Percentiles rank a stretch among this genome's conserved stretches.
Conservation (phyloP, 2,329 filamentous ascomycete genomes). For the Fusarium tupiense region DNA sequence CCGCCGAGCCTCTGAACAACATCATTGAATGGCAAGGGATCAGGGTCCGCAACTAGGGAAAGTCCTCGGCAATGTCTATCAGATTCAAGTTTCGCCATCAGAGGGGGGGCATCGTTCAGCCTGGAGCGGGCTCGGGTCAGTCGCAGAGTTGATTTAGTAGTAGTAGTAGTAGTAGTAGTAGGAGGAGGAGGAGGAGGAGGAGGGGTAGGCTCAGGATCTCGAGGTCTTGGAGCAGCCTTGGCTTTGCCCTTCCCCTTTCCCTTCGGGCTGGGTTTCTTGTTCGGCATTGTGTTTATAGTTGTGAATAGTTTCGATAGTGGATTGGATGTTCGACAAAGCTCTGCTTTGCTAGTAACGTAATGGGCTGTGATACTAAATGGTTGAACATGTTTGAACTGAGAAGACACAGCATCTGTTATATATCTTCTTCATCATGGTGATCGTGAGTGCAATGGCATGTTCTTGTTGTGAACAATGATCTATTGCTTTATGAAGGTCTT, state of each 20-base stretch:
- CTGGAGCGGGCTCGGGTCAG: constrained; percentile 37
- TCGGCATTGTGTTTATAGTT: constrained; percentile 13
- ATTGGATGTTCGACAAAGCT: not conserved
- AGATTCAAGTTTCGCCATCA: constrained; percentile 38
- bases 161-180: not conserved
- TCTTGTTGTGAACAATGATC: not conserved
- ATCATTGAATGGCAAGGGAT: constrained; percentile 12
- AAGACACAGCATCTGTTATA: not conserved
- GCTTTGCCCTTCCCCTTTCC: not conserved
- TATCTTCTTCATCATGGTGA: not conserved
- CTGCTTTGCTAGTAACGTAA: not conserved
- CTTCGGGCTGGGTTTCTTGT: not conserved
- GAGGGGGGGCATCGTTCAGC: constrained; percentile 31
- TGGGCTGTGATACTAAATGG: not conserved
- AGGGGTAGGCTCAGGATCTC: not conserved
- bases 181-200: not conserved
- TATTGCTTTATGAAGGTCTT: not conserved
- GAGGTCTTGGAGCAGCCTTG: not conserved
- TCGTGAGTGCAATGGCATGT: not conserved
- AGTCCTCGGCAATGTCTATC: constrained; percentile 3
- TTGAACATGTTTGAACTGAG: not conserved
- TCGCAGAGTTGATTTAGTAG: not conserved
- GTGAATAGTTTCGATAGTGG: not conserved
- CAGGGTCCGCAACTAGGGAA: constrained; percentile 25
- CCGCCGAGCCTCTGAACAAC: constrained; percentile 12